Evolutionary conservation across 768 basidiomycete genomes (phyloP), one percentile per base, ranked within the genome.

Genomic region (Cystofilobasidium ferigula): DNA sequence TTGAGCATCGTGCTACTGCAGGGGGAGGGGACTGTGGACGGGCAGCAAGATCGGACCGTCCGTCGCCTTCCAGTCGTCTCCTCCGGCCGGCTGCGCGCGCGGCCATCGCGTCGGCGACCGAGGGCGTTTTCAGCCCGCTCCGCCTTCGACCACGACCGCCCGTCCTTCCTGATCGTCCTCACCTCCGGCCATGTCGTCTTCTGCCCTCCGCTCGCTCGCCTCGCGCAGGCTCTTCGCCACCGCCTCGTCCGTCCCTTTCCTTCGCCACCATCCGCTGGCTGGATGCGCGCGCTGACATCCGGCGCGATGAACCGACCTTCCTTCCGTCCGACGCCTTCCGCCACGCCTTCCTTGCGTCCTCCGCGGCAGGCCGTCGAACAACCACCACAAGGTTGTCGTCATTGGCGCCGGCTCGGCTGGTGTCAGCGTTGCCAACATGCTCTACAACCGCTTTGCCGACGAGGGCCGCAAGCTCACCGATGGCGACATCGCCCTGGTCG

Each of bases 401-500:
- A 79, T 97, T 26, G 94, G 94, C 61, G 92, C 81, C 75, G 94
- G 94, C 85, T 72, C 70, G 7, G 67, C 67, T 14, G 67, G 82
- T 77, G 69, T 10, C 16, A 30, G 84, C 45, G 86, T 86, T 40
- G 90, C 93, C 42, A 86, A 88, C 70, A 92, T 97, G 77, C 83
- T 98, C 54, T 88, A 86, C 74, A 79, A 89, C 71, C 81, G 85
- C 35, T 91, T 95, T 75, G 80, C 81, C 69, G 78, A 80, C 16
- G 84, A 85, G 51, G 86, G 85, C 12, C 85, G 85, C 69, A 75
- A 82, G 34, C 74, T 95, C 42, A 82, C 80, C 47, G 75, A 80
- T 24, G 87, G 84, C 28, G 93, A 97, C 74, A 84, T 98, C 54
- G 88, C 84, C 8, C 86, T 98, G 63, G 77, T 95, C 36, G 94